Conservation (phyloP, 2,329 filamentous ascomycete genomes). For the Aspergillus awamori region DNA sequence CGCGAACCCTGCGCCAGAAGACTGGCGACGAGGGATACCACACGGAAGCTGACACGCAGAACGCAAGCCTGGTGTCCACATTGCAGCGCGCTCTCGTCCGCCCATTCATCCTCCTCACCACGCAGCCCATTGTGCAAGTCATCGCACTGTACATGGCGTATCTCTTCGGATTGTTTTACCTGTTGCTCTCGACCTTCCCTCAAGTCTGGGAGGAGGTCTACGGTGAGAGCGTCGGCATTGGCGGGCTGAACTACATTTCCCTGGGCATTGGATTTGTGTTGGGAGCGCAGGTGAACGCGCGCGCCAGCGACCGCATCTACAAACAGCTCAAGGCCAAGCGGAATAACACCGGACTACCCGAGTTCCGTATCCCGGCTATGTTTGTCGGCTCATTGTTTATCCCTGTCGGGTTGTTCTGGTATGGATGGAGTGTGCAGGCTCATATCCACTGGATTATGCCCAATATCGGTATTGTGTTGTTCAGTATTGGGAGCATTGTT, state of each 20-base stretch:
- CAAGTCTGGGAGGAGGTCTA: slow-evolving; percentile 60
- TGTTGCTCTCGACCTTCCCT: slow-evolving; percentile 50
- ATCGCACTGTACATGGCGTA: slow-evolving; percentile 59
- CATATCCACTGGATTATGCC: slow-evolving; percentile 57
- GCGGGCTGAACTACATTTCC: slow-evolving; percentile 65
- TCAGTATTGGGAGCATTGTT: slow-evolving; percentile 47
- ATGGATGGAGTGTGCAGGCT: slow-evolving; percentile 56
- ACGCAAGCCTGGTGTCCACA: not conserved
- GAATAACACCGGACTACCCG: slow-evolving; percentile 53
- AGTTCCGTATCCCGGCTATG: slow-evolving; percentile 64
- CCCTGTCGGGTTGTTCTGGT: slow-evolving; percentile 58
- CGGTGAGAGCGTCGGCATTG: slow-evolving; percentile 56
- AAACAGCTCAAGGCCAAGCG: slow-evolving; percentile 42
- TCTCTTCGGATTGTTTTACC: slow-evolving; percentile 54
- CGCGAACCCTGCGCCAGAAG: slow-evolving; percentile 40
- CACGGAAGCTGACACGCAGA: slow-evolving; percentile 30
- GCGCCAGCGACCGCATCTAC: slow-evolving; percentile 54
- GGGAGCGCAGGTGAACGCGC: slow-evolving; percentile 52
- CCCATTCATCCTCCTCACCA: slow-evolving; percentile 58
- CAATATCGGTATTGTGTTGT: slow-evolving; percentile 53
- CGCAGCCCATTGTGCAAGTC: slow-evolving; percentile 63
- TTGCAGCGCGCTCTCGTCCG: slow-evolving; percentile 49
- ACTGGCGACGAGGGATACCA: slow-evolving; percentile 39
- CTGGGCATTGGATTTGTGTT: slow-evolving; percentile 63
- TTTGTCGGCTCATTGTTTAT: slow-evolving; percentile 55